Conservation (phyloP, 2,329 filamentous ascomycete genomes). For the Exophiala oligosperma region DNA sequence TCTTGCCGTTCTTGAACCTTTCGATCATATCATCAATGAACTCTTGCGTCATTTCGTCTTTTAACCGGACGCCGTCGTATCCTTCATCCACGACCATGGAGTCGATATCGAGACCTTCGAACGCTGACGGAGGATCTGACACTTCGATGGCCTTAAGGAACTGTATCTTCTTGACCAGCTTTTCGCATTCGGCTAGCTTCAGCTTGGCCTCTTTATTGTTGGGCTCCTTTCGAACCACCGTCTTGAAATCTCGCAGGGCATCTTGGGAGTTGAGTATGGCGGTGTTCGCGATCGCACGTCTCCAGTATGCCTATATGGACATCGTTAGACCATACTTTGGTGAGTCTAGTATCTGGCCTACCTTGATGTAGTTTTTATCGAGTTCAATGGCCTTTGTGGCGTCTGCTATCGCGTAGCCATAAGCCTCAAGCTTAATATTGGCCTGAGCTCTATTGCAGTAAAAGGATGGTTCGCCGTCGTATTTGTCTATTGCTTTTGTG, state of each 20-base stretch:
- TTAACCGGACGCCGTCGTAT: conserved; percentile 82
- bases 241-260: conserved; percentile 87
- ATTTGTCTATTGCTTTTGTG: conserved; percentile 79
- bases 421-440: conserved; percentile 92
- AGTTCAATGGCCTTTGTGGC: conserved; percentile 89
- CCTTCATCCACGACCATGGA: conserved; percentile 76
- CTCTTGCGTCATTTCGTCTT: conserved; percentile 85
- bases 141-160: conserved; percentile 96
- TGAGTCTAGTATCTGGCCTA: conserved; percentile 40
- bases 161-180: conserved; percentile 85
- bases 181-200: conserved; percentile 90
- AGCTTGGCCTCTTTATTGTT: conserved; percentile 86
- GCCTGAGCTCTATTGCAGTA: conserved; percentile 93
- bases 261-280: conserved; percentile 88
- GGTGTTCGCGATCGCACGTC: conserved; percentile 85
- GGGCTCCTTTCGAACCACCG: conserved; percentile 84
- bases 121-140: conserved; percentile 85
- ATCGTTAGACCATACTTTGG: neutral
- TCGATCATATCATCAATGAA: conserved; percentile 98
- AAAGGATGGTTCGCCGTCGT: conserved; percentile 83
- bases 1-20: conserved; percentile 94
- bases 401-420: conserved; percentile 88
- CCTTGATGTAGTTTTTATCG: conserved; percentile 86
- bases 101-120: conserved; percentile 85
- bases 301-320: conserved; percentile 76